A percentile compares a stretch with the other conserved stretches of the same genome.
Evolutionary conservation across 2,329 filamentous ascomycete genomes (phyloP).

Genomic region (Pseudogymnoascus sp.): DNA sequence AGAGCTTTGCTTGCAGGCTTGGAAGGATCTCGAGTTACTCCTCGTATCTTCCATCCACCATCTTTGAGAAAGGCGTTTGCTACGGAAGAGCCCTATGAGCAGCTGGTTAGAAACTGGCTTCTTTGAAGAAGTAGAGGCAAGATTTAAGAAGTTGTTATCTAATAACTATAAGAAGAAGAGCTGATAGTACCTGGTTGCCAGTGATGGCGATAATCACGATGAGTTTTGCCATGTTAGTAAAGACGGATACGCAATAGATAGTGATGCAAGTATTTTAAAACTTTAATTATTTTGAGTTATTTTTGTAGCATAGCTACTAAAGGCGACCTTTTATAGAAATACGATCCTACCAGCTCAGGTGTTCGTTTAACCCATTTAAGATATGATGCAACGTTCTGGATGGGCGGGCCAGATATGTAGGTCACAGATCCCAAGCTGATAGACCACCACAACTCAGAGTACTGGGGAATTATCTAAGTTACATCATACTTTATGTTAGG

Average conservation of each 20-base stretch:
- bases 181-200: conserved; percentile 2
- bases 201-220: conserved; percentile 11
- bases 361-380: not conserved
- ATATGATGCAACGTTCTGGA: not conserved
- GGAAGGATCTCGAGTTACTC: conserved; percentile 39
- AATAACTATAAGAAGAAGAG: no score
- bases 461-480: not conserved
- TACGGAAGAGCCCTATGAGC: conserved; percentile 40
- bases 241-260: not conserved
- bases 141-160: not conserved
- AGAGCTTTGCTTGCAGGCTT: conserved; percentile 36
- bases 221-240: conserved; percentile 12
- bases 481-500: not conserved
- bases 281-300: not conserved
- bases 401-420: not conserved
- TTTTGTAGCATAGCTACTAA: not conserved
- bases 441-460: not conserved
- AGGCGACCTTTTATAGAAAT: not conserved
- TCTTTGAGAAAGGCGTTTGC: conserved; percentile 37
- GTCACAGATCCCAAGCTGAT: not conserved
- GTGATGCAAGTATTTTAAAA: not conserved
- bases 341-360: not conserved
- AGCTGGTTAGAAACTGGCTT: not conserved
- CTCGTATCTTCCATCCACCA: conserved; percentile 39
- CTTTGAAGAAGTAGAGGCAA: not conserved